Evolutionary conservation across 345 rosid genomes (phyloP).

Genomic region (Ailanthus altissimus): DNA sequence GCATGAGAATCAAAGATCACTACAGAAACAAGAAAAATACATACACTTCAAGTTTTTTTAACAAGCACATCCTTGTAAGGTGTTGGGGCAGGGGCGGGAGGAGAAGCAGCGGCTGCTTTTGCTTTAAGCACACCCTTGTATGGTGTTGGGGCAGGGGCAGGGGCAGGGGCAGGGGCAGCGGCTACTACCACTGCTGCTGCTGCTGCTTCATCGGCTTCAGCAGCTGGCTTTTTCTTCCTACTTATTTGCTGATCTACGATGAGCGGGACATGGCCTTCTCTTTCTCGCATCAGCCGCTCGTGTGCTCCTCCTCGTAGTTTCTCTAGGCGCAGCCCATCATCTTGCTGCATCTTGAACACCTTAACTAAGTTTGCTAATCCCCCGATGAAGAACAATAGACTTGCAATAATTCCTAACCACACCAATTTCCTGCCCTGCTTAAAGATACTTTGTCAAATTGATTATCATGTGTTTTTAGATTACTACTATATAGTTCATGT

Average conservation of each 20-base stretch:
- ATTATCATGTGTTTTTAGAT: no score
- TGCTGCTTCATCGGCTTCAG: constrained; percentile 23
- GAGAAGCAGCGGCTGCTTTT: not conserved
- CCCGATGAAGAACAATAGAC: constrained; percentile 49
- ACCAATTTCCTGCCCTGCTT: constrained; percentile 56
- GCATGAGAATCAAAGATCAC: not conserved
- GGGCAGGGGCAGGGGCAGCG: not conserved
- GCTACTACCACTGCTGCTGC: constrained; percentile 8
- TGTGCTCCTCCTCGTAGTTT: constrained; percentile 80
- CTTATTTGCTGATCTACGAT: constrained; percentile 50
- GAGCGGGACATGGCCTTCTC: constrained; percentile 65
- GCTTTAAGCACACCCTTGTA: not conserved
- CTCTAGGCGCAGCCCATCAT: constrained; percentile 56
- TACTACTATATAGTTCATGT: no score
- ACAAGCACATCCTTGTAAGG: constrained; percentile 33
- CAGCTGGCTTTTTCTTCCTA: constrained; percentile 36
- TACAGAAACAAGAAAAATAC: no score
- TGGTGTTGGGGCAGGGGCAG: constrained; percentile 1
- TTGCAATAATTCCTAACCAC: constrained; percentile 58
- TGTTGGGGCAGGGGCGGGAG: constrained; percentile 1
- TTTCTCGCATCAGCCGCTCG: constrained; percentile 42
- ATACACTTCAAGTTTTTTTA: constrained; percentile 7
- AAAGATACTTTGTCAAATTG: not conserved
- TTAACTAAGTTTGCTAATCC: constrained; percentile 66
- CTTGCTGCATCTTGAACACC: constrained; percentile 74